phyloP scores from a whole-genome alignment of 2,329 filamentous ascomycete species.

The Pleoardoris graminearum region DNA sequence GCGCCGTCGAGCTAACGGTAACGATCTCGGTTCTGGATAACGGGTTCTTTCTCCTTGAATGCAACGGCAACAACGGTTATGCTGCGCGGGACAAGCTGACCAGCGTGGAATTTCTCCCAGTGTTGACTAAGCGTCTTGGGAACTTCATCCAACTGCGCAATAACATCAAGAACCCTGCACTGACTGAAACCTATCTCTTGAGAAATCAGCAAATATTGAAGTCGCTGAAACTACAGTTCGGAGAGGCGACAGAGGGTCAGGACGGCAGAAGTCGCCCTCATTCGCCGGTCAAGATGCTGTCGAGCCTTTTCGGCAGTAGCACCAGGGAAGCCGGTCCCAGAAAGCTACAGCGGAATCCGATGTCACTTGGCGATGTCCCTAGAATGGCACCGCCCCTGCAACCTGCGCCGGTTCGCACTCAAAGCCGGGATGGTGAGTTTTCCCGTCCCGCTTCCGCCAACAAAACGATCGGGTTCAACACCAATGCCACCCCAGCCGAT shows the following conservation, averaged over 20 bases:
- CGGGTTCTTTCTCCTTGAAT: slow-evolving; percentile 59
- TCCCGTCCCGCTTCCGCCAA: slow-evolving; percentile 40
- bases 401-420: slow-evolving; percentile 43
- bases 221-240: slow-evolving; percentile 65
- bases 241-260: slow-evolving; percentile 58
- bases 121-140: slow-evolving; percentile 73
- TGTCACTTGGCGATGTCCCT: slow-evolving; percentile 42
- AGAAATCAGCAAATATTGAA: slow-evolving; percentile 79
- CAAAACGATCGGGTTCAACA: slow-evolving; percentile 37
- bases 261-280: slow-evolving; percentile 68
- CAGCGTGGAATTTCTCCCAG: slow-evolving; percentile 71
- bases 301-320: slow-evolving; percentile 73
- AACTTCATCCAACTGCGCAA: slow-evolving; percentile 73
- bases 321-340: slow-evolving; percentile 46
- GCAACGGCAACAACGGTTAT: slow-evolving; percentile 69
- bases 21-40: slow-evolving; percentile 62
- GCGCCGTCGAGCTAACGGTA: slow-evolving; percentile 68
- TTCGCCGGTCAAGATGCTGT: slow-evolving; percentile 90
- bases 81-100: slow-evolving; percentile 75
- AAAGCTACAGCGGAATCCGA: slow-evolving; percentile 40
- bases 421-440: slow-evolving; percentile 40
- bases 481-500: slow-evolving; percentile 26
- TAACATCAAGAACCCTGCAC: slow-evolving; percentile 64
- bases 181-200: slow-evolving; percentile 71
- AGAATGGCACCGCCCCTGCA: slow-evolving; percentile 39